These are phyloP conservation scores for Agapanthus africanus DNA, from an alignment of 106 monocot species.

Conservation along the genomic window DNA sequence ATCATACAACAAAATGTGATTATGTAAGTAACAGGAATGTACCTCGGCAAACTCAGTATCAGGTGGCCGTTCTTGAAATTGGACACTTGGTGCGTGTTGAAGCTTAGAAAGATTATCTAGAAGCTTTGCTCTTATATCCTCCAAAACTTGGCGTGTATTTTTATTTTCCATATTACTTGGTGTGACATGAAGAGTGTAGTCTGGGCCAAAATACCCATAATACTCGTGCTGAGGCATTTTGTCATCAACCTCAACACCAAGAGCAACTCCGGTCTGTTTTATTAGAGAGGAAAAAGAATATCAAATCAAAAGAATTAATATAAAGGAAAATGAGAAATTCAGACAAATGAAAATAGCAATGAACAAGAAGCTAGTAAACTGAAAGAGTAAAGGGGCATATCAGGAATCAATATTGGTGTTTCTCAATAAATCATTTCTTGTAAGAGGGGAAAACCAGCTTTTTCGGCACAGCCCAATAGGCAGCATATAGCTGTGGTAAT, in stretches of 20 bases:
- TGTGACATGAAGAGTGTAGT: constrained; percentile 69
- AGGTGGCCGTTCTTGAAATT: constrained; percentile 61
- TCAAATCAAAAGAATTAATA: not conserved
- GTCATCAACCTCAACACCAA: constrained; percentile 60
- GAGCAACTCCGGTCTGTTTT: constrained; percentile 61
- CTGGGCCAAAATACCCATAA: constrained; percentile 72
- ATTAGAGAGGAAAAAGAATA: not conserved
- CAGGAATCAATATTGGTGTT: not conserved
- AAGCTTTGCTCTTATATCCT: constrained; percentile 45
- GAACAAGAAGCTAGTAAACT: not conserved
- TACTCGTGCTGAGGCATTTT: constrained; percentile 69
- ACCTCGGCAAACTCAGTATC: constrained; percentile 67
- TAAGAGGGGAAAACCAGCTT: too few relatives aligned
- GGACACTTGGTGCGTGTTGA: constrained; percentile 63
- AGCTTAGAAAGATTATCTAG: constrained; percentile 52
- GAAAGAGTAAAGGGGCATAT: not conserved
- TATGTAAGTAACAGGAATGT: not conserved
- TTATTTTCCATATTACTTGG: constrained; percentile 82
- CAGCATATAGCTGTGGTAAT: too few relatives aligned
- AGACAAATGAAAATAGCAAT: not conserved
- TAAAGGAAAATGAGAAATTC: not conserved
- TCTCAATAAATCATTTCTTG: not conserved
- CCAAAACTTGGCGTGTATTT: constrained; percentile 39
- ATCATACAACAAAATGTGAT: too few relatives aligned
- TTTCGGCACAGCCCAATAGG: too few relatives aligned